Evolutionary conservation across 1,284 basidiomycete species (phyloP).

Genomic region (Leucoagaricus sp.): DNA sequence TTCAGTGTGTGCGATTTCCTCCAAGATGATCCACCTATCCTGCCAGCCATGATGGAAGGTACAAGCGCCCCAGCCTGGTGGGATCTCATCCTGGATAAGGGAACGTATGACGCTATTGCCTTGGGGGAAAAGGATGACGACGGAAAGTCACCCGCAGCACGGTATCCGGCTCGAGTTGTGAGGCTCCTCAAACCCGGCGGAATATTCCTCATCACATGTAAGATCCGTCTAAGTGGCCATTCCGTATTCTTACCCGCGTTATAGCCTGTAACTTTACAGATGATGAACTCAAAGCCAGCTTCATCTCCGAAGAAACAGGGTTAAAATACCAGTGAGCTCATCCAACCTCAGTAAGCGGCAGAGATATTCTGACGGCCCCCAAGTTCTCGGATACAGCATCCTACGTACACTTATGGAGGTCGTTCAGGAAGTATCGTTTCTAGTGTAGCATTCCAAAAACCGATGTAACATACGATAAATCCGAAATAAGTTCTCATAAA

Average conservation of each 20-base stretch:
- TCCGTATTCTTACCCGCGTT: neutral
- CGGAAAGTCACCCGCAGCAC: slow-evolving; percentile 54
- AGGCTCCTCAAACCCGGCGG: slow-evolving; percentile 66
- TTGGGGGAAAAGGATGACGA: slow-evolving; percentile 63
- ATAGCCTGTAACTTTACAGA: slow-evolving; percentile 92
- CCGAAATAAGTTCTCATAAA: slow-evolving; percentile 23
- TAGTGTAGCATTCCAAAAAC: slow-evolving; percentile 73
- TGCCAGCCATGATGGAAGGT: slow-evolving; percentile 31
- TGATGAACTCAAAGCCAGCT: slow-evolving; percentile 68
- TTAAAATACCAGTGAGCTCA: slow-evolving; percentile 66
- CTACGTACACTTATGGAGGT: slow-evolving; percentile 76
- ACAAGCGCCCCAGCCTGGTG: slow-evolving; percentile 39
- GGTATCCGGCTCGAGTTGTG: slow-evolving; percentile 65
- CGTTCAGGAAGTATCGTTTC: slow-evolving; percentile 71
- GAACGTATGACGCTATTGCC: slow-evolving; percentile 88
- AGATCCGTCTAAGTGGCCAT: slow-evolving; percentile 10
- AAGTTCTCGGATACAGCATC: slow-evolving; percentile 73
- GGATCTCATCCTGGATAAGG: slow-evolving; percentile 78
- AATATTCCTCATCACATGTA: slow-evolving; percentile 84
- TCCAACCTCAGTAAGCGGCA: no score
- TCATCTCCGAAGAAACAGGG: slow-evolving; percentile 50
- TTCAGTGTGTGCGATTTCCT: slow-evolving; percentile 67
- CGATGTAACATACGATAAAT: neutral
- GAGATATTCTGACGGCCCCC: neutral
- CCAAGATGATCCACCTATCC: slow-evolving; percentile 41